Percentiles rank a stretch among this genome's conserved stretches.
These are phyloP conservation scores for Orobanche coerulescens DNA, from an alignment of 257 asterid genomes.

Conservation along the genomic window DNA sequence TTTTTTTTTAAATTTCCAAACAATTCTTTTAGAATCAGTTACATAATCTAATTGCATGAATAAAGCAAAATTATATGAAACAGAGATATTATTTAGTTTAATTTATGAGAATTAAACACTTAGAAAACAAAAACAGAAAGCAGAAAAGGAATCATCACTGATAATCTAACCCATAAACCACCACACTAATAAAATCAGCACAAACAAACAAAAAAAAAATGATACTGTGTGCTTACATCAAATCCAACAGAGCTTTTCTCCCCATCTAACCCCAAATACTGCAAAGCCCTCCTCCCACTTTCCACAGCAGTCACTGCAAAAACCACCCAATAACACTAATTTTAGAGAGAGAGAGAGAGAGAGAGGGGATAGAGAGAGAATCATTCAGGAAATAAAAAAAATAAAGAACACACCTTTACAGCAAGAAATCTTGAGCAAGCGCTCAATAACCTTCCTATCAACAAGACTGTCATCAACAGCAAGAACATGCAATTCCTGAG, in stretches of 20 bases:
- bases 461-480: slow-evolving; percentile 80
- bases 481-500: slow-evolving; percentile 63
- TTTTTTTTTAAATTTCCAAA: too few relatives aligned
- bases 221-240: slow-evolving; percentile 50
- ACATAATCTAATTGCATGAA: too few relatives aligned
- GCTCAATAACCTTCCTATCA: slow-evolving; percentile 68
- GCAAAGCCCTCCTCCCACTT: slow-evolving; percentile 84
- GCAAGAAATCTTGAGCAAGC: slow-evolving; percentile 56
- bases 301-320: slow-evolving; percentile 81
- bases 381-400: neutral
- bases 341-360: neutral
- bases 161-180: neutral
- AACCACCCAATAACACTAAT: neutral
- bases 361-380: neutral
- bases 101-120: too few relatives aligned
- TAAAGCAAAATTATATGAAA: too few relatives aligned
- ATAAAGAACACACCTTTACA: slow-evolving; percentile 48
- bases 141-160: neutral
- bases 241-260: slow-evolving; percentile 48
- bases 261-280: slow-evolving; percentile 79
- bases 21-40: too few relatives aligned
- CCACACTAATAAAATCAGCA: neutral
- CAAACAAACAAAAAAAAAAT: too few relatives aligned
- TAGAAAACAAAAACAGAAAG: neutral
- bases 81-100: too few relatives aligned